Base-by-base conservation (phyloP, 768 basidiomycete genomes). In the Russula olivacea region DNA sequence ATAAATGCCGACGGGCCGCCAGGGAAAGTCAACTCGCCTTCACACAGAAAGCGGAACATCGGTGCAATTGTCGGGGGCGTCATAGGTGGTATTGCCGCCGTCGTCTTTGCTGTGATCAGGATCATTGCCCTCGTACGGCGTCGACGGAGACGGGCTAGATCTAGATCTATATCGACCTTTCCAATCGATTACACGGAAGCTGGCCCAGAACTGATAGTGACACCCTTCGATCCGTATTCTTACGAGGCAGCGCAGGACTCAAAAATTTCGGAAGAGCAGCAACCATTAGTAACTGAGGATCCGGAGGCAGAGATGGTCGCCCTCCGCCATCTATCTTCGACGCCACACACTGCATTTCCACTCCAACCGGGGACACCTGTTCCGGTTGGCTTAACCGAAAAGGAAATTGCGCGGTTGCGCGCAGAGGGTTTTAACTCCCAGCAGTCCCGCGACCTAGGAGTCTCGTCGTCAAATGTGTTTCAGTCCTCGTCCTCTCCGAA, bases 61-160 rank as follows among this genome's bases (percentile, higher is more conserved):
- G 61, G 64, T 2, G 56, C 64, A 11, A 62, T 69, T 32, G 60
- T 53, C 11, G 67, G 69, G 14, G 66, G 54, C 17, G 41, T 63
- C 23, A 14, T 64, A 11, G 70, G 56, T 41, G 67, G 61, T 1
- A 3, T 65, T 51, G 61, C 25, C 4, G 48, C 4, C 9, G 14
- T 61, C 9, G 14, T 61, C 3, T n/a, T 65, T 19, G 11, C 17
- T 15, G 34, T 59, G 21, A 58, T 55, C 6, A 56, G 51, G 1
- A 57, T 40, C 28, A 2, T 23, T 40, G 30, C 11, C 55, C 55
- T 60, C n/a, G 19, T 58, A n/a, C 17, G 49, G 47, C 60, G 64
- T 15, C 64, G 57, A 41, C 63, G 64, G 28, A 57, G 53, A 14
- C 60, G 23, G 14, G 11, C 4, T 4, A 41, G 14, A 11, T 51